Evolutionary conservation across 148 eudicot species (phyloP).

Genomic region (Gaultheria prostrata): DNA sequence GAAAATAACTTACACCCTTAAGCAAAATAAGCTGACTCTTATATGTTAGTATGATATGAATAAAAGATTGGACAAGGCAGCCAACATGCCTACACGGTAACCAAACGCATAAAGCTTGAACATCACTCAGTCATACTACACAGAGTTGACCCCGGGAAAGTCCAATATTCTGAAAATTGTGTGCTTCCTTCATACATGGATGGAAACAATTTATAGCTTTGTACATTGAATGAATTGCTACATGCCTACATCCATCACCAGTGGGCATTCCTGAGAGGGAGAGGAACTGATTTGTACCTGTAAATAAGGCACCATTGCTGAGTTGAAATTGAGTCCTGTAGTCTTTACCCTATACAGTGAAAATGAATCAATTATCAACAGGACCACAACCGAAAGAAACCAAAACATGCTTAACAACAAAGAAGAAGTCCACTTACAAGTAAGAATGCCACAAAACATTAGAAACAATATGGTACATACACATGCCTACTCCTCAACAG

Average conservation of each 20-base stretch:
- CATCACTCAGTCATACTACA: neutral
- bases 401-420: neutral
- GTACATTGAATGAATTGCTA: neutral
- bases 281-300: slow-evolving; percentile 44
- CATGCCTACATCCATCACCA: neutral
- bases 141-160: neutral
- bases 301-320: slow-evolving; percentile 70
- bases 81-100: neutral
- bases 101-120: neutral
- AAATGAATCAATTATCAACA: neutral
- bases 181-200: neutral
- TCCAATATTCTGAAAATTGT: neutral
- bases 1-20: neutral
- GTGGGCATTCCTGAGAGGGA: neutral
- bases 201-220: neutral
- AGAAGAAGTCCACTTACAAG: neutral
- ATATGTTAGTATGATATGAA: neutral
- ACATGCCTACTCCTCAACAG: too few relatives aligned
- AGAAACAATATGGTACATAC: too few relatives aligned
- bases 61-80: neutral
- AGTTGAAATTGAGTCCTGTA: slow-evolving; percentile 73
- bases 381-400: neutral
- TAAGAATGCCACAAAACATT: too few relatives aligned
- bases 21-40: neutral
- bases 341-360: slow-evolving; percentile 52